Conservation (phyloP, 805 yeast genomes). For the Babjeviella inositovora region DNA sequence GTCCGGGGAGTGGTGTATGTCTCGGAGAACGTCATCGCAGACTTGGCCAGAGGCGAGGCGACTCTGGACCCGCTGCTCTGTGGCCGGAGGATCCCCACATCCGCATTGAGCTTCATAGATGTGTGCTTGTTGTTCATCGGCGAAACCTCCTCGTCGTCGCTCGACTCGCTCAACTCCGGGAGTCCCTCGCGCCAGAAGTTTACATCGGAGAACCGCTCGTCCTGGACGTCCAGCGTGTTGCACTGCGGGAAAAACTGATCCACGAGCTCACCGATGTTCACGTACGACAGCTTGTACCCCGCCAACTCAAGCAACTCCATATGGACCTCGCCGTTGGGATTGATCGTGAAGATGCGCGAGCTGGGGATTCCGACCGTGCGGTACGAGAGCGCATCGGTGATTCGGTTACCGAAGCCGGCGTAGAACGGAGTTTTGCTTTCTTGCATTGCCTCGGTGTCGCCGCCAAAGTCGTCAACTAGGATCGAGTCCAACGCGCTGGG, state of each 20-base stretch:
- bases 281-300: slow-evolving; percentile 78
- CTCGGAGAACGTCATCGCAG: slow-evolving; percentile 4
- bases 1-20: slow-evolving; percentile 4
- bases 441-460: slow-evolving; percentile 7
- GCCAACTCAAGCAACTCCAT: slow-evolving; percentile 92
- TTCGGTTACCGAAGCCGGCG: slow-evolving; percentile 95
- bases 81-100: slow-evolving; percentile 7
- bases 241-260: slow-evolving; percentile 93
- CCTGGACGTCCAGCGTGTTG: slow-evolving; percentile 18
- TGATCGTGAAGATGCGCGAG: slow-evolving; percentile 87
- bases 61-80: slow-evolving; percentile 4
- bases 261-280: slow-evolving; percentile 82
- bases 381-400: slow-evolving; percentile 92
- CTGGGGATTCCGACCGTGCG: slow-evolving; percentile 89
- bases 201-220: slow-evolving; percentile 66
- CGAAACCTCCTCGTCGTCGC: slow-evolving; percentile 33
- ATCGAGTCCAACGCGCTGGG: slow-evolving; percentile 2
- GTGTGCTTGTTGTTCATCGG: slow-evolving; percentile 10
- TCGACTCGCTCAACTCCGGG: slow-evolving; percentile 39
- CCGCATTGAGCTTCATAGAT: slow-evolving; percentile 1
- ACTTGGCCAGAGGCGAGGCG: slow-evolving; percentile 7
- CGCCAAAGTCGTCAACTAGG: slow-evolving; percentile 2
- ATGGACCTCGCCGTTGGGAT: slow-evolving; percentile 93
- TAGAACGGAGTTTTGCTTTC: slow-evolving; percentile 69
- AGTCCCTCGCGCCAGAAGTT: slow-evolving; percentile 88